A percentile compares a stretch with the other conserved stretches of the same genome.
phyloP scores from a whole-genome alignment of 495 filamentous ascomycete genomes.

The Aspergillus affinis region DNA sequence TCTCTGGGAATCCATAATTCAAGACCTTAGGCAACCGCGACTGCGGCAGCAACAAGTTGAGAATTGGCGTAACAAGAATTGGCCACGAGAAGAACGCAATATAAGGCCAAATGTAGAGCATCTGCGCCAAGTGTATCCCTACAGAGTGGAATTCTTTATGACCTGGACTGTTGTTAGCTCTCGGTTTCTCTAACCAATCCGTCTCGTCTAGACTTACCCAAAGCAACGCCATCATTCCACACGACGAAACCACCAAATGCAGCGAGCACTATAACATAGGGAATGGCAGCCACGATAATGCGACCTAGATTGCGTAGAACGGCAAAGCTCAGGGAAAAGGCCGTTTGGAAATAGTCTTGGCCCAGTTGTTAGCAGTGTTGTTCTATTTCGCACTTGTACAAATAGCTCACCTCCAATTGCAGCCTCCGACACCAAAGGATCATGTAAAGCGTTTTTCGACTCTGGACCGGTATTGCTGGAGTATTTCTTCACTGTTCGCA shows the following conservation, averaged over 20 bases:
- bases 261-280: conserved; percentile 65
- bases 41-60: conserved; percentile 40
- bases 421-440: conserved; percentile 57
- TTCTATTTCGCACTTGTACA: not conserved
- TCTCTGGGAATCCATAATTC: conserved; percentile 36
- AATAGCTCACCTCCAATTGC: conserved; percentile 53
- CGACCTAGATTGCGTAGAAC: conserved; percentile 51
- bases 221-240: conserved; percentile 89
- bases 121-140: conserved; percentile 83
- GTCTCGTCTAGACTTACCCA: conserved; percentile 54
- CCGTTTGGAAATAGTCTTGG: conserved; percentile 59
- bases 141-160: conserved; percentile 94
- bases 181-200: not conserved
- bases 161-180: conserved; percentile 44
- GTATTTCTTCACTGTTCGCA: conserved; percentile 41
- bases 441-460: conserved; percentile 61
- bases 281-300: conserved; percentile 52
- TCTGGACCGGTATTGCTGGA: conserved; percentile 28
- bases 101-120: conserved; percentile 94
- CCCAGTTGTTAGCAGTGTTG: conserved; percentile 22
- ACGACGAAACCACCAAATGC: conserved; percentile 73
- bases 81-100: conserved; percentile 87
- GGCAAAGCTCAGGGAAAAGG: conserved; percentile 59
- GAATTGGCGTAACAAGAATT: conserved; percentile 57
- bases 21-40: conserved; percentile 37